phyloP scores from a whole-genome alignment of 495 filamentous ascomycete genomes.

The Trypethelium eluteriae region DNA sequence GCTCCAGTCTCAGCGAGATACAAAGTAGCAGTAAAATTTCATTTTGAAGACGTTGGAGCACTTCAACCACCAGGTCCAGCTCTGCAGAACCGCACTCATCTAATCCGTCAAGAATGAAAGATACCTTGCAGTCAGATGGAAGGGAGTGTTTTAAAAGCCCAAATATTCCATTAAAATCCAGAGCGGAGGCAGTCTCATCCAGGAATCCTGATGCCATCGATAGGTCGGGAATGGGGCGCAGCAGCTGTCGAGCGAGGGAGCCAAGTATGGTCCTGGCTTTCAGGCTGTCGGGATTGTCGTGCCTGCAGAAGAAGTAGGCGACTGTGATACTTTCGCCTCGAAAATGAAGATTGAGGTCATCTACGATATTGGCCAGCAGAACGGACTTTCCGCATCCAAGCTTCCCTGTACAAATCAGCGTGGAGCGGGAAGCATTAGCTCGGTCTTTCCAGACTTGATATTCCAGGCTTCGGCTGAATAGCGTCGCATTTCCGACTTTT shows the following conservation, averaged over 20 bases:
- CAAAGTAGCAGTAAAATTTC: neutral
- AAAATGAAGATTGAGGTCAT: too few relatives aligned
- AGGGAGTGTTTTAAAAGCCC: neutral
- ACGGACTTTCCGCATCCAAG: too few relatives aligned
- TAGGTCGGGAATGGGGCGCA: slow-evolving; percentile 33
- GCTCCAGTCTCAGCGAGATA: neutral
- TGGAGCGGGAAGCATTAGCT: slow-evolving; percentile 20
- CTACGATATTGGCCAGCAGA: too few relatives aligned
- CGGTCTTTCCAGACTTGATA: slow-evolving; percentile 37
- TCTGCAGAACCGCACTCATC: neutral
- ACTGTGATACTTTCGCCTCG: too few relatives aligned
- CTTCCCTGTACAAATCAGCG: slow-evolving; percentile 38
- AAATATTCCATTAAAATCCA: neutral
- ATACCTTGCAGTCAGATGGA: neutral
- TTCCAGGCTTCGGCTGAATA: slow-evolving; percentile 27
- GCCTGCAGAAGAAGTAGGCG: too few relatives aligned
- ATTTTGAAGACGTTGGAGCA: neutral
- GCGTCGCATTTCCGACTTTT: slow-evolving; percentile 36
- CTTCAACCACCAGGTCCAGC: neutral
- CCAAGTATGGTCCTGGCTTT: too few relatives aligned
- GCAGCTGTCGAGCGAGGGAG: slow-evolving; percentile 32
- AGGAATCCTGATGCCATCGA: slow-evolving; percentile 15
- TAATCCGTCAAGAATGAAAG: neutral
- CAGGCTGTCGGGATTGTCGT: too few relatives aligned
- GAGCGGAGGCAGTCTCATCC: neutral